Evolutionary conservation across 371 early-diverging fungal genomes (phyloP), one percentile per base, ranked within the genome.

Genomic region (Parasitella parasitica): DNA sequence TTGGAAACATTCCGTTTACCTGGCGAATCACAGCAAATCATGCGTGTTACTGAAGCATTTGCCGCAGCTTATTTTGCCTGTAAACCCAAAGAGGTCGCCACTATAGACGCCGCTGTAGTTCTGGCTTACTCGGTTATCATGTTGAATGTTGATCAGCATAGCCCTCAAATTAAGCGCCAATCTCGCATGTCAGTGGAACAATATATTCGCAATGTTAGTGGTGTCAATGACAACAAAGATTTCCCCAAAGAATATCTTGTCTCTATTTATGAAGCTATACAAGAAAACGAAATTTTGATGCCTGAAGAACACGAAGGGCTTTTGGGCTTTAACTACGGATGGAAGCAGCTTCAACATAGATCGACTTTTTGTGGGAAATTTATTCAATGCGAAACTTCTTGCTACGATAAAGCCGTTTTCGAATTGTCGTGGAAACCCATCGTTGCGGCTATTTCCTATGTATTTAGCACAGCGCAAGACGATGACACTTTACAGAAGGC

Each of bases 141-240:
- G 89, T 75, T 98, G 54, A 97, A 98, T 71, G 97, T 97, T 3
- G 97, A 97, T 83, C 89, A 93, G 67, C 95, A 97, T 67, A 97
- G 91, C 76, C 91, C 87, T 46, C 92, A 91, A 77, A 84, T 93
- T 27, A 80, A 89, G 58, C 70, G 64, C 20, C 67, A 82, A 73
- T 78, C 79, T 12, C 93, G 95, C 59, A 96, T 96, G 90, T 80
- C 89, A 8, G 70, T 91, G n/a, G 89, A 91, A 13, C 91, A 94
- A 59, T 97, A 94, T 72, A 82, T 84, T 52, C 85, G 88, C 58
- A 95, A 94, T 65, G 67, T 93, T 30, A 80, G 90, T 20, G 91
- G 91, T 15, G 88, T 89, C 53, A 94, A 95, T 71, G 85, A 85
- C 52, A 85, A 86, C 5, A 69, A 77, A 20, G 84, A 94, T 57